Evolutionary conservation across 1,139 yeast species (phyloP), one percentile per base, ranked within the genome.

Genomic region (Nakaseomyces glabratus): DNA sequence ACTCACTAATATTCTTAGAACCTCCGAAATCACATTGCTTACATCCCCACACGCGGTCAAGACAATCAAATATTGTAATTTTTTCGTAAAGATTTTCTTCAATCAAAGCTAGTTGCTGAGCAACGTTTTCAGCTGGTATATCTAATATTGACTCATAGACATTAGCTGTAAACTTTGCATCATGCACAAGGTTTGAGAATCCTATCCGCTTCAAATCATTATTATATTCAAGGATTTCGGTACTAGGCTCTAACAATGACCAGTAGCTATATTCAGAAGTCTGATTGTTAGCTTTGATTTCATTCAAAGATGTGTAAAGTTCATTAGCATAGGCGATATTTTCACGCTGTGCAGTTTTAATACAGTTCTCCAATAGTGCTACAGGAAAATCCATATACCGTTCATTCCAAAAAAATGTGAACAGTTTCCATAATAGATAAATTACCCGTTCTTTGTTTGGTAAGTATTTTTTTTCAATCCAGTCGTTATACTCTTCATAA

Each of bases 21-120:
- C 61, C 71, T 40, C 69, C 81, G 65, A 59, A 57, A 31, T 75
- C 58, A 10, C 85, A 79, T 26, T 78, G 73, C 52, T 73, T 77
- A 44, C 73, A 69, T 18, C 81, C 80, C 82, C 93, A 82, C 1
- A 81, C 79, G 49, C 90, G 77, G 29, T 82, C 76, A 34, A 88
- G 62, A 50, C 94, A 78, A 45, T 90, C 93, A 49, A 71, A 73
- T 36, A 78, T 74, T 12, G 79, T 71, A 33, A 90, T 82, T 39
- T 71, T 68, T 29, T 74, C 66, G 56, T 80, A 88, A 24, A 78
- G 60, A 31, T 68, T 71, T 50, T 78, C 82, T 53, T 86, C 95
- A 36, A 79, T 66, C n/a, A 85, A 57, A 0, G 95, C 82, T 37
- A 90, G 62, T 57, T 88, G 97, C 31, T 90, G 68, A 0, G 96